These are phyloP conservation scores for Saccharomyces hybrid DNA, from an alignment of 1,139 yeast species.

Conservation along the genomic window DNA sequence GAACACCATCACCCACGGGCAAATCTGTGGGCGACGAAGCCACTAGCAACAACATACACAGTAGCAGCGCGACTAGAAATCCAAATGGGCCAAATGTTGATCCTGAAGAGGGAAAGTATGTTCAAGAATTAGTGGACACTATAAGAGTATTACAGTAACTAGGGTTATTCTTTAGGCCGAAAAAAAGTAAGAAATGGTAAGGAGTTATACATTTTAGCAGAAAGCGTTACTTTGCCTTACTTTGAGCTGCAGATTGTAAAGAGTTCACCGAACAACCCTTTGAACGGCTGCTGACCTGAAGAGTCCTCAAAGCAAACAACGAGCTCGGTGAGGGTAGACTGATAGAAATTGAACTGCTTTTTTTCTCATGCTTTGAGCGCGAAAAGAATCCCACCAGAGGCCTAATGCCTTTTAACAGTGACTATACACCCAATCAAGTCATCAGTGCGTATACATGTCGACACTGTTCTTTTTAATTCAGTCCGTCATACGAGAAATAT, in stretches of 20 bases:
- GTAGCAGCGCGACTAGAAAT: slow-evolving; percentile 3
- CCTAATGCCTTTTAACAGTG: neutral
- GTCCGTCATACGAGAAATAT: neutral
- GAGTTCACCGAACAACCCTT: neutral
- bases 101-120: slow-evolving; percentile 14
- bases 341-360: too few species aligned
- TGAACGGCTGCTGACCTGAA: too few species aligned
- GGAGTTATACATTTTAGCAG: neutral
- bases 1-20: slow-evolving; percentile 4
- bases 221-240: neutral
- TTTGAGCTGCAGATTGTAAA: too few species aligned
- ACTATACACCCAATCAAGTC: neutral
- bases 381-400: too few species aligned
- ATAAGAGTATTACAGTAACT: slow-evolving; percentile 8
- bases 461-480: neutral
- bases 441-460: neutral
- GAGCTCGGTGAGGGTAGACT: too few species aligned
- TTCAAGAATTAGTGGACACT: slow-evolving; percentile 13
- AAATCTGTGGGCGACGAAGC: slow-evolving; percentile 2
- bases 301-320: too few species aligned
- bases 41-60: neutral
- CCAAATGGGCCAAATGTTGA: slow-evolving; percentile 8
- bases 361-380: too few species aligned
- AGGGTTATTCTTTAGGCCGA: neutral
- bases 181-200: neutral